Conservation (phyloP, 768 basidiomycete species). For the Tulasnella sp. region DNA sequence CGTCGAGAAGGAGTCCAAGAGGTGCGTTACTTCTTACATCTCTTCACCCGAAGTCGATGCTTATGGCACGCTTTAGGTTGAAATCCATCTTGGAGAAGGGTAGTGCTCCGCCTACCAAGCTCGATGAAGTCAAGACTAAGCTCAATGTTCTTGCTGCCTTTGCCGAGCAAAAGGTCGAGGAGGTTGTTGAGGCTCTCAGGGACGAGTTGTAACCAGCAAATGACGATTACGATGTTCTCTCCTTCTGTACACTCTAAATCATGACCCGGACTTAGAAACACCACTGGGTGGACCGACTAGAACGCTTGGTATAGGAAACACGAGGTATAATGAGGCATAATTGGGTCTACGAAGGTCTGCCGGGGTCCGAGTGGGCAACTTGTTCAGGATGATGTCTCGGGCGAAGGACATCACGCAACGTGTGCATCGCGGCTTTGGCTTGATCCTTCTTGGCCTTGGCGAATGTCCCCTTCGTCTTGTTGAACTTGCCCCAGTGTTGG, state of each 20-base stretch:
- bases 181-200: slow-evolving; percentile 23
- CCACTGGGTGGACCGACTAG: no score
- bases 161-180: slow-evolving; percentile 25
- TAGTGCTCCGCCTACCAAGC: slow-evolving; percentile 58
- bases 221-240: no score
- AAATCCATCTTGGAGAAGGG: slow-evolving; percentile 66
- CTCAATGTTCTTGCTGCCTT: slow-evolving; percentile 72
- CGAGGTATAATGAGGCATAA: no score
- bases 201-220: slow-evolving; percentile 19
- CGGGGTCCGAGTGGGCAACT: no score
- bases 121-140: slow-evolving; percentile 91
- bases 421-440: slow-evolving; percentile 22
- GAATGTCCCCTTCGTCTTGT: slow-evolving; percentile 31
- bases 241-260: no score
- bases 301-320: no score
- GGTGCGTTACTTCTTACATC: slow-evolving; percentile 38
- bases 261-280: no score
- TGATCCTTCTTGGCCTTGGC: slow-evolving; percentile 29
- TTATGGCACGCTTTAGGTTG: slow-evolving; percentile 35
- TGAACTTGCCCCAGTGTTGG: slow-evolving; percentile 35
- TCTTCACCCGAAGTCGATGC: neutral
- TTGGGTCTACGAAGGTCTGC: no score
- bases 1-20: slow-evolving; percentile 70
- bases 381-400: no score
- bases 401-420: no score